Conservation (phyloP, 768 basidiomycete genomes). For the Termitomyces sp. region DNA sequence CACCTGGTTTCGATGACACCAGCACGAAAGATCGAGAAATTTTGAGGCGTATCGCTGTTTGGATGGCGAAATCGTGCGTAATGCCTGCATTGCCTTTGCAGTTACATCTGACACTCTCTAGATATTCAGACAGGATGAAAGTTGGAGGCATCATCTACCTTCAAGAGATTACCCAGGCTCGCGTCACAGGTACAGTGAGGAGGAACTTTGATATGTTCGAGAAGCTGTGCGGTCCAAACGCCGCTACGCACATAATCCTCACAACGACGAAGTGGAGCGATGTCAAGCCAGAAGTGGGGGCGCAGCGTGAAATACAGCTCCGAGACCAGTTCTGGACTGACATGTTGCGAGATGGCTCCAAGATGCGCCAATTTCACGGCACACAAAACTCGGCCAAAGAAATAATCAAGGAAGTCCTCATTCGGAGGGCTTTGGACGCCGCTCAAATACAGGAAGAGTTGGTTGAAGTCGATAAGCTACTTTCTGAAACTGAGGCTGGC, state of each 20-base stretch:
- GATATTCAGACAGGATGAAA: conserved; percentile 8
- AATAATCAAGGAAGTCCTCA: conserved; percentile 19
- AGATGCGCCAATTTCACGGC: conserved; percentile 17
- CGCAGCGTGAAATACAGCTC: conserved; percentile 23
- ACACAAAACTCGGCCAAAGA: conserved; percentile 21
- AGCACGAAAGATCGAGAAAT: conserved; percentile 8
- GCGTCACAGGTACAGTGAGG: conserved; percentile 14
- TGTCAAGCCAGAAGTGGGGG: conserved; percentile 16
- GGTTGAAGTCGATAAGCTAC: conserved; percentile 15
- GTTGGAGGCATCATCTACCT: conserved; percentile 12
- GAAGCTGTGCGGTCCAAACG: conserved; percentile 11
- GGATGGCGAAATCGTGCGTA: conserved; percentile 9
- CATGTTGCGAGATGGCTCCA: conserved; percentile 23
- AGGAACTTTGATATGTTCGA: conserved; percentile 13
- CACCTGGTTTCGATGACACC: conserved; percentile 9
- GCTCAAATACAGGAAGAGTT: conserved; percentile 23
- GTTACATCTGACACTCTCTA: not conserved
- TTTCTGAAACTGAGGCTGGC: conserved; percentile 20
- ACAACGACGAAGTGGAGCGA: conserved; percentile 32
- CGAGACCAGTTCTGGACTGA: conserved; percentile 24
- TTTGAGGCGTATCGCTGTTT: conserved; percentile 7
- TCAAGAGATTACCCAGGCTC: conserved; percentile 14
- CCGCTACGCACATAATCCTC: conserved; percentile 8
- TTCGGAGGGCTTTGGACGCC: conserved; percentile 6
- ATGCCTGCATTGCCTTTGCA: not conserved